phyloP scores from a whole-genome alignment of 805 yeast species.

The Candida broadrunensis region DNA sequence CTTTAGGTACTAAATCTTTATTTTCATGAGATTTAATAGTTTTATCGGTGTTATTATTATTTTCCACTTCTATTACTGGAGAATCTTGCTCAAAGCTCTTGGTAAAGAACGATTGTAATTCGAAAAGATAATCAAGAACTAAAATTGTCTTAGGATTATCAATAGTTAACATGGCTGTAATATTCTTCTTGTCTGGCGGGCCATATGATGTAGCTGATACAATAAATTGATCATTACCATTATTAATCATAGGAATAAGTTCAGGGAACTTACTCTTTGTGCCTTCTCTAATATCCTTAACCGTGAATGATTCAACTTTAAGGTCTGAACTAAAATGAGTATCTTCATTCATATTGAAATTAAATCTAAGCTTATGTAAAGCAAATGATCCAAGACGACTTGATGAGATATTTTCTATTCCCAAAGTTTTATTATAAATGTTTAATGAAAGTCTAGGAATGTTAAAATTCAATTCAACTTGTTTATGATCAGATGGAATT shows the following conservation, averaged over 20 bases:
- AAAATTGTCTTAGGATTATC: constrained; percentile 79
- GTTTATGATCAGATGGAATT: constrained; percentile 27
- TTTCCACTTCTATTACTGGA: constrained; percentile 10
- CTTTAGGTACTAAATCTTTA: background rate
- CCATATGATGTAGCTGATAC: constrained; percentile 49
- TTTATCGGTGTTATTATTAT: constrained; percentile 8
- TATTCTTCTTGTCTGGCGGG: constrained; percentile 31
- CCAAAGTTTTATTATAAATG: constrained; percentile 51
- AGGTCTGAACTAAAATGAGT: constrained; percentile 59
- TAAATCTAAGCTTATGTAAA: constrained; percentile 54
- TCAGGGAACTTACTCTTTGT: constrained; percentile 72
- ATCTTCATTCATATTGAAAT: constrained; percentile 49
- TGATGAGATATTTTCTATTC: constrained; percentile 28
- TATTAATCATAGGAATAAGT: constrained; percentile 68
- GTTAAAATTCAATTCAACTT: constrained; percentile 48
- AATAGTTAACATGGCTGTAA: constrained; percentile 55
- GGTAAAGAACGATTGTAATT: constrained; percentile 63
- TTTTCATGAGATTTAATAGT: background rate
- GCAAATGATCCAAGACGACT: constrained; percentile 39
- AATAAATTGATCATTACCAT: constrained; percentile 69
- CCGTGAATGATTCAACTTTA: constrained; percentile 68
- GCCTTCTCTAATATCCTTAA: constrained; percentile 65
- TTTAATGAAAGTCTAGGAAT: constrained; percentile 66
- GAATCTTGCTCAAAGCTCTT: constrained; percentile 37
- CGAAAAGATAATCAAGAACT: constrained; percentile 83